Conservation (phyloP, 2,329 filamentous ascomycete species). For the Elsinoe batatas region DNA sequence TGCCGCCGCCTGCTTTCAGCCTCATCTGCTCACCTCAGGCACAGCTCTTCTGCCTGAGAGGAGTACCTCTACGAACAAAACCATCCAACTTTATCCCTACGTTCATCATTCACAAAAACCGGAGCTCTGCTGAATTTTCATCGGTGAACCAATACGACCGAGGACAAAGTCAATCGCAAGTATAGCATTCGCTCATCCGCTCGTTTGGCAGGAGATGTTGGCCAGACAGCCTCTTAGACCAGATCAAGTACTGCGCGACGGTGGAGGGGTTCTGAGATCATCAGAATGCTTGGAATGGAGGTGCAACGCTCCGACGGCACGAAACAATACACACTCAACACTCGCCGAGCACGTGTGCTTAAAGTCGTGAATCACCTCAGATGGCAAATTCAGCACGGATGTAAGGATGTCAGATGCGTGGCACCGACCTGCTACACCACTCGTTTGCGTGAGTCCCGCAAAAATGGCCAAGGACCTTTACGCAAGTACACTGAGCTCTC, state of each 20-base stretch:
- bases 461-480: conserved; percentile 55
- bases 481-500: conserved; percentile 70
- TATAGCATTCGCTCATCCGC: not conserved
- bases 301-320: not conserved
- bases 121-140: too few relatives aligned
- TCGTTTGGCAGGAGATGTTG: not conserved
- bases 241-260: not conserved
- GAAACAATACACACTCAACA: not conserved
- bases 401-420: conserved; percentile 54
- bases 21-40: not conserved
- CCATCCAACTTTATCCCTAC: too few relatives aligned
- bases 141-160: too few relatives aligned
- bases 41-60: too few relatives aligned
- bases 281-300: not conserved
- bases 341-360: not conserved
- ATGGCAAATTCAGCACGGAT: conserved; percentile 65
- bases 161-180: not conserved
- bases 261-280: not conserved
- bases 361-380: conserved; percentile 2
- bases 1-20: not conserved
- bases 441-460: conserved; percentile 38
- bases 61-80: too few relatives aligned
- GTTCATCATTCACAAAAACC: too few relatives aligned
- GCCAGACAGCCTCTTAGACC: not conserved
- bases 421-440: conserved; percentile 71